Percentiles rank a stretch among this genome's conserved stretches.
These are phyloP conservation scores for Protea cynaroides DNA, from an alignment of 164 flowering plant species.

Conservation along the genomic window DNA sequence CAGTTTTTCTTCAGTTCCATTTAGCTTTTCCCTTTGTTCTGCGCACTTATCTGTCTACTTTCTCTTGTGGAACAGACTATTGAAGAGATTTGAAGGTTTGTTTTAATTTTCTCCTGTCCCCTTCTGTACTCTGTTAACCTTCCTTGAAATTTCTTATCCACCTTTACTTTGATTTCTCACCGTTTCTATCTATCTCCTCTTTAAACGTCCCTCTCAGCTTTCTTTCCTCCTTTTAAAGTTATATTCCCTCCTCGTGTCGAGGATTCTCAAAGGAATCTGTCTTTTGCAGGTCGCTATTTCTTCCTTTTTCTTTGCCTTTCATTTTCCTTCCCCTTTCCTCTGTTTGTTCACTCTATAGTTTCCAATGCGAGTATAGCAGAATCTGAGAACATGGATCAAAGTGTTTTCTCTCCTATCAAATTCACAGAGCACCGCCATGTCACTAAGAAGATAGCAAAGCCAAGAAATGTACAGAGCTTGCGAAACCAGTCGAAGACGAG, in stretches of 20 bases:
- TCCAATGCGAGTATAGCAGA: constrained; percentile 12
- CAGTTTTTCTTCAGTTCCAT: no score
- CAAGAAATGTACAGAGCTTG: not conserved
- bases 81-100: no score
- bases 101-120: no score
- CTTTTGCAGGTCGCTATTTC: not conserved
- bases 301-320: not conserved
- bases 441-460: constrained; percentile 25
- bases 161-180: not conserved
- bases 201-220: constrained; percentile 6
- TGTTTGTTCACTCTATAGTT: no score
- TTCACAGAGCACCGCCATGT: constrained; percentile 43
- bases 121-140: constrained; percentile 10
- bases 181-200: constrained; percentile 4
- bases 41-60: no score
- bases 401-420: constrained; percentile 35
- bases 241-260: constrained; percentile 16
- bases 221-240: constrained; percentile 6
- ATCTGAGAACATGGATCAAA: constrained; percentile 25
- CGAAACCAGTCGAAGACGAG: not conserved
- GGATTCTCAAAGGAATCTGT: constrained; percentile 10
- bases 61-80: no score
- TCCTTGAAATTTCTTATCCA: constrained; percentile 19
- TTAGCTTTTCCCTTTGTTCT: no score
- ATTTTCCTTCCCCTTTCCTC: not conserved